A percentile compares a stretch with the other conserved stretches of the same genome.
These are phyloP conservation scores for Candolleomyces aberdarensis DNA, from an alignment of 768 basidiomycete species.

Conservation along the genomic window DNA sequence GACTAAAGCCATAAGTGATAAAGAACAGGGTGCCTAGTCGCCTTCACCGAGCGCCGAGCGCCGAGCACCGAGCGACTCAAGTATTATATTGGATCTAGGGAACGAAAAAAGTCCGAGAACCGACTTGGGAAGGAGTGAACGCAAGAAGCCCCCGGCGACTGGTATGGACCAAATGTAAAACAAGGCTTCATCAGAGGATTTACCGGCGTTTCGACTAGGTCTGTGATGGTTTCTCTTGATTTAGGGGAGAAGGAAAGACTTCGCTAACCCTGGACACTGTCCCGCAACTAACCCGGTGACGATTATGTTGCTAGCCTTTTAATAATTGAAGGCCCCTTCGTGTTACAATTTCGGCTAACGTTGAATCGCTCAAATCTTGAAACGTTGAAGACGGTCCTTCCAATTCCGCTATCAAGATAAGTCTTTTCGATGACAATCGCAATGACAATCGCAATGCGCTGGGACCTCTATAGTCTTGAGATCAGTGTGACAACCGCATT, in stretches of 20 bases:
- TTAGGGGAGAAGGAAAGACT: too few species aligned
- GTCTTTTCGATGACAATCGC: not conserved
- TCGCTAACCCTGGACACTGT: too few species aligned
- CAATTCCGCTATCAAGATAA: conserved; percentile 8
- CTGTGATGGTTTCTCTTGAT: not conserved
- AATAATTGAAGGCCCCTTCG: not conserved
- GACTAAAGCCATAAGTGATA: too few species aligned
- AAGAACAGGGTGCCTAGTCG: too few species aligned
- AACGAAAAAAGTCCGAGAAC: conserved; percentile 1
- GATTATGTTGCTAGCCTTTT: not conserved
- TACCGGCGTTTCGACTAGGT: not conserved
- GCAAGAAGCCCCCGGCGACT: not conserved
- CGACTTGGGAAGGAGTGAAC: not conserved
- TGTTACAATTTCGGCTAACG: not conserved
- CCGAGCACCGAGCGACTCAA: not conserved
- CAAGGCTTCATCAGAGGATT: conserved; percentile 2
- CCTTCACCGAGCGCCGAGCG: too few species aligned
- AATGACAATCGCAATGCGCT: not conserved
- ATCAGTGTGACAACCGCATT: conserved; percentile 13
- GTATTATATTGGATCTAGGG: not conserved
- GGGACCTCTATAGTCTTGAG: not conserved
- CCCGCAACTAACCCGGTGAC: not conserved
- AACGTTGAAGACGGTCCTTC: conserved; percentile 25
- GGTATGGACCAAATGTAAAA: not conserved
- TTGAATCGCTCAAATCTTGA: conserved; percentile 20